A percentile compares a stretch with the other conserved stretches of the same genome.
phyloP scores from a whole-genome alignment of 768 basidiomycete genomes.

The Sarcodon sp. region DNA sequence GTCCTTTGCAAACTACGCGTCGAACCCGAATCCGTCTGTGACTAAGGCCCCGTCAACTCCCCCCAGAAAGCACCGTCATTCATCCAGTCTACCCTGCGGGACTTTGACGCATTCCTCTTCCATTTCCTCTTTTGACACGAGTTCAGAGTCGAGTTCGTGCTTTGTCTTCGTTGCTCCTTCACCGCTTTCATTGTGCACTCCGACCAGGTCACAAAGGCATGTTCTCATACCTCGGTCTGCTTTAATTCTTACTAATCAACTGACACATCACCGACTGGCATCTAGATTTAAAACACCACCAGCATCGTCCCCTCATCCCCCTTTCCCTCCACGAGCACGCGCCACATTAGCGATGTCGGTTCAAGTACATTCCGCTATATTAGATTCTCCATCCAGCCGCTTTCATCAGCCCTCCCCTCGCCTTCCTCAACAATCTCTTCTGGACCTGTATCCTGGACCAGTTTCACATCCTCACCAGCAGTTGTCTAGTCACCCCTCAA shows the following conservation, averaged over 20 bases:
- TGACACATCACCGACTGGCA: not conserved
- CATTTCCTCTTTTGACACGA: not conserved
- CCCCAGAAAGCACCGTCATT: not conserved
- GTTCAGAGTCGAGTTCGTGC: not conserved
- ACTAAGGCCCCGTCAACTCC: not conserved
- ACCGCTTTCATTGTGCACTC: not conserved
- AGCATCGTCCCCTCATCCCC: slow-evolving; percentile 2
- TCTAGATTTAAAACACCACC: not conserved
- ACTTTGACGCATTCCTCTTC: not conserved
- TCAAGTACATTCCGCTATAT: slow-evolving; percentile 16
- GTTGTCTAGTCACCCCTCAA: slow-evolving; percentile 6
- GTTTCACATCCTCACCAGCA: slow-evolving; percentile 11
- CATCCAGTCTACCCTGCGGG: not conserved
- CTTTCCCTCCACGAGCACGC: slow-evolving; percentile 12
- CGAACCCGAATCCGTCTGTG: no score
- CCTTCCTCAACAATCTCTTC: not conserved
- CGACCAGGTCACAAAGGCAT: not conserved
- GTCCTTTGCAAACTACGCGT: no score
- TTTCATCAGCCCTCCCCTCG: slow-evolving; percentile 4
- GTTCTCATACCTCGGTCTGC: not conserved
- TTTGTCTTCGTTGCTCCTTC: not conserved
- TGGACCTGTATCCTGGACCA: slow-evolving; percentile 2
- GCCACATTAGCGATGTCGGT: slow-evolving; percentile 26
- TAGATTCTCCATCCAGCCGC: slow-evolving; percentile 8
- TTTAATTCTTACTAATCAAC: not conserved